Conservation (phyloP, 2,329 filamentous ascomycete species). For the Ceratocystis variospora region DNA sequence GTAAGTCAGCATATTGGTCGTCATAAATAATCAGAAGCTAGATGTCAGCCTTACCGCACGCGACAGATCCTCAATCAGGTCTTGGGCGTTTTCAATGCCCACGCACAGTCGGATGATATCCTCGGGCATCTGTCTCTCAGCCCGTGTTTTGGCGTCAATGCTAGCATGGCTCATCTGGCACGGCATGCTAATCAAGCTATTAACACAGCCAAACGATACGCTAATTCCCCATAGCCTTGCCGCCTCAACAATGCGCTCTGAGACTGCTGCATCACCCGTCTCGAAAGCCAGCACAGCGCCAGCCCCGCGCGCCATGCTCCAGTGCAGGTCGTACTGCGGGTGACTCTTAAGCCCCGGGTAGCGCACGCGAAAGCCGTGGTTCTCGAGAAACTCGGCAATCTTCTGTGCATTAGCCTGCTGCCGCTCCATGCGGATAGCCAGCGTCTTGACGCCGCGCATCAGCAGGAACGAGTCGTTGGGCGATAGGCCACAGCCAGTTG, state of each 20-base stretch:
- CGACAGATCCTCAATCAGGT: conserved; percentile 83
- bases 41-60: conserved; percentile 58
- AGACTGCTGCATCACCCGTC: conserved; percentile 71
- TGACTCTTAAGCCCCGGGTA: conserved; percentile 91
- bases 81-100: conserved; percentile 84
- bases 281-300: conserved; percentile 94
- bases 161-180: conserved; percentile 99
- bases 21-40: neutral
- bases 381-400: conserved; percentile 85
- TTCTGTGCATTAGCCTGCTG: conserved; percentile 84
- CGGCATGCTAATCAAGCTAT: conserved; percentile 97
- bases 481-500: conserved; percentile 82
- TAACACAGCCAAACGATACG: conserved; percentile 95
- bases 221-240: conserved; percentile 87
- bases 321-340: conserved; percentile 91
- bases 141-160: conserved; percentile 86
- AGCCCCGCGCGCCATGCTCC: conserved; percentile 85
- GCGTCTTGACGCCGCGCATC: conserved; percentile 88
- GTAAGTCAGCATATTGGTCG: conserved; percentile 22
- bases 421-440: conserved; percentile 97
- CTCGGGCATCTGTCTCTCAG: conserved; percentile 84
- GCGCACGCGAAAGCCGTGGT: conserved; percentile 81
- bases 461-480: conserved; percentile 95
- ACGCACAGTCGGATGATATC: conserved; percentile 93
- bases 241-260: conserved; percentile 86